phyloP scores from a whole-genome alignment of 805 yeast species.

The Ogataea glucozyma region DNA sequence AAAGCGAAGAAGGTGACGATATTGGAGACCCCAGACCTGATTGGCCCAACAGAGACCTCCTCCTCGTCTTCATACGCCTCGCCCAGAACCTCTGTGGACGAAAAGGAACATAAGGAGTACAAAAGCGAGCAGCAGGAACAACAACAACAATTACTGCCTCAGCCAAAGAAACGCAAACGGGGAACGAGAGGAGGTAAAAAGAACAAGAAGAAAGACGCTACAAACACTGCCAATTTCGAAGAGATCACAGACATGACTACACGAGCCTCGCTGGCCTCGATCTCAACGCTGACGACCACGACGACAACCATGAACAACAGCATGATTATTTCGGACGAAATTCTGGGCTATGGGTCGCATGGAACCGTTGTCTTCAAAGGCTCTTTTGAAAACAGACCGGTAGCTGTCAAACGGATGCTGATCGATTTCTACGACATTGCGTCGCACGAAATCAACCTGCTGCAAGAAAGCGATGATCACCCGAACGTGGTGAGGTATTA shows the following conservation, averaged over 20 bases:
- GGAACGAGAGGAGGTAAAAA: slow-evolving; percentile 85
- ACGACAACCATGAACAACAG: slow-evolving; percentile 36
- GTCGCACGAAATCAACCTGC: slow-evolving; percentile 79
- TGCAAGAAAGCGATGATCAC: slow-evolving; percentile 95
- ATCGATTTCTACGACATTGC: slow-evolving; percentile 93
- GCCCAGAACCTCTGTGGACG: slow-evolving; percentile 13
- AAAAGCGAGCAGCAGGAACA: slow-evolving; percentile 18
- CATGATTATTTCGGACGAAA: slow-evolving; percentile 63
- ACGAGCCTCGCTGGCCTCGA: slow-evolving; percentile 5
- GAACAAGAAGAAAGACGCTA: slow-evolving; percentile 40
- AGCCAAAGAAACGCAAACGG: slow-evolving; percentile 67
- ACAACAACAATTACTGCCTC: slow-evolving; percentile 12
- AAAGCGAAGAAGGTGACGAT: slow-evolving; percentile 19
- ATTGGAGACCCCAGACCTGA: slow-evolving; percentile 13
- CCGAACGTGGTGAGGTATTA: slow-evolving; percentile 92
- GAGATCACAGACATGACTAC: slow-evolving; percentile 9
- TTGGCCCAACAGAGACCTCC: slow-evolving; percentile 14
- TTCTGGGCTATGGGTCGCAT: slow-evolving; percentile 94
- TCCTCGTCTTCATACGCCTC: slow-evolving; percentile 19
- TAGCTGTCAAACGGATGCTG: slow-evolving; percentile 93
- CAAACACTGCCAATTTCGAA: slow-evolving; percentile 7
- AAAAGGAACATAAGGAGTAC: slow-evolving; percentile 18
- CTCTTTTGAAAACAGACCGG: slow-evolving; percentile 86
- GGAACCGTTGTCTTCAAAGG: slow-evolving; percentile 96
- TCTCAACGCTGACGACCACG: slow-evolving; percentile 10